These are phyloP conservation scores for Dendrobium huoshanense DNA, from an alignment of 106 monocot genomes.

Conservation along the genomic window DNA sequence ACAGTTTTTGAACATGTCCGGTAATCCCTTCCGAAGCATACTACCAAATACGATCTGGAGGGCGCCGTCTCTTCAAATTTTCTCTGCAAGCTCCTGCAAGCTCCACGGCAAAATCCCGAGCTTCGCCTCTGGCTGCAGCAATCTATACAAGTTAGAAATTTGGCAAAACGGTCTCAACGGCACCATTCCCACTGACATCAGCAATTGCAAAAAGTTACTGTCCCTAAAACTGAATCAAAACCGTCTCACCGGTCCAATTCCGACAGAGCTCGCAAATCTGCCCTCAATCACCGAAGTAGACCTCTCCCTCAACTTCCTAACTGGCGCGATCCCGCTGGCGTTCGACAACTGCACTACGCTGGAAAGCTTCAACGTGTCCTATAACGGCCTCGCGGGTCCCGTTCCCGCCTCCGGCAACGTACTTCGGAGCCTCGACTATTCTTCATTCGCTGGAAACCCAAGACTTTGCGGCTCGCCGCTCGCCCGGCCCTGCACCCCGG, in stretches of 20 bases:
- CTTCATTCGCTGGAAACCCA: slow-evolving; percentile 52
- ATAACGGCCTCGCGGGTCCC: slow-evolving; percentile 50
- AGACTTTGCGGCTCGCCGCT: slow-evolving; percentile 57
- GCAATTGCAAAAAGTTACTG: slow-evolving; percentile 53
- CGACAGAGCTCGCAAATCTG: slow-evolving; percentile 46
- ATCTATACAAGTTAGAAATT: slow-evolving; percentile 70
- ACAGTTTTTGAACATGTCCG: slow-evolving; percentile 65
- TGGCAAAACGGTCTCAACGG: slow-evolving; percentile 49
- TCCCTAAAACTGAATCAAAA: slow-evolving; percentile 50
- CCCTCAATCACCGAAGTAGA: slow-evolving; percentile 84
- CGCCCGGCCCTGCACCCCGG: slow-evolving; percentile 20
- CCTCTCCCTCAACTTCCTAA: slow-evolving; percentile 54
- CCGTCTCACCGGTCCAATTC: slow-evolving; percentile 53
- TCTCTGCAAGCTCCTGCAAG: slow-evolving; percentile 59
- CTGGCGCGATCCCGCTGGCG: slow-evolving; percentile 48
- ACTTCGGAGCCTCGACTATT: slow-evolving; percentile 37
- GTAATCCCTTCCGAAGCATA: slow-evolving; percentile 38
- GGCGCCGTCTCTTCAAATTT: slow-evolving; percentile 46
- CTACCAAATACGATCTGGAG: slow-evolving; percentile 53
- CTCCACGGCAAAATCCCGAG: slow-evolving; percentile 47
- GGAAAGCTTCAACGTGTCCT: slow-evolving; percentile 83
- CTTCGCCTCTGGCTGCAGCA: slow-evolving; percentile 56
- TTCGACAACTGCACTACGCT: slow-evolving; percentile 76
- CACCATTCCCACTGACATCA: slow-evolving; percentile 57
- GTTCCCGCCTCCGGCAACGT: slow-evolving; percentile 27